phyloP scores from a whole-genome alignment of 116 monocot genomes.

The Cymodocea nodosa region DNA sequence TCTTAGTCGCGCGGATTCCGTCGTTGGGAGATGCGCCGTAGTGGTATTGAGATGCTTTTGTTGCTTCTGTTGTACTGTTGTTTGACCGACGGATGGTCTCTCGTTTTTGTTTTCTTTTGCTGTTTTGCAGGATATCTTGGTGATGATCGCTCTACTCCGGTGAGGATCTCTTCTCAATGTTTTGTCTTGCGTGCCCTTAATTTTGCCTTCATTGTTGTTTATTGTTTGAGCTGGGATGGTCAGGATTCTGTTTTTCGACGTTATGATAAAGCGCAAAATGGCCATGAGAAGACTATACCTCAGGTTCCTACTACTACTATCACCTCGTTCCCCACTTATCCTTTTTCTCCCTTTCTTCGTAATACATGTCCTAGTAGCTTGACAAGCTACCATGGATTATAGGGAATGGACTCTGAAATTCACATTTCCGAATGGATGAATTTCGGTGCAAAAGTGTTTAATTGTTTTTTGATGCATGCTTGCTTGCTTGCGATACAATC shows the following conservation, averaged over 20 bases:
- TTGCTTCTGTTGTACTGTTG: background rate
- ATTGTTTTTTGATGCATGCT: background rate
- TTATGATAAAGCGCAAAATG: background rate
- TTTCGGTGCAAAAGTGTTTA: background rate
- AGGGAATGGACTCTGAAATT: background rate
- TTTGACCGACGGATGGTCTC: background rate
- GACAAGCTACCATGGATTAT: background rate
- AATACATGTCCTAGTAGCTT: background rate
- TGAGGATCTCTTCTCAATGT: conserved; percentile 4
- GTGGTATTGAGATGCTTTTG: background rate
- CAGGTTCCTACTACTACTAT: conserved; percentile 14
- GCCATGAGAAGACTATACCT: conserved; percentile 6
- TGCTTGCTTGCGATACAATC: conserved; percentile 2
- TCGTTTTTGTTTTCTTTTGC: background rate
- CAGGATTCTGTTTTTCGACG: conserved; percentile 13
- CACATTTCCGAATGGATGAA: background rate
- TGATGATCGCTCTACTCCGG: conserved; percentile 10
- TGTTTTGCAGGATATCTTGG: conserved; percentile 18
- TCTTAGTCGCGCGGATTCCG: background rate
- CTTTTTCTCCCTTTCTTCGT: background rate
- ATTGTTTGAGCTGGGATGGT: background rate
- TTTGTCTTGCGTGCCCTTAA: background rate
- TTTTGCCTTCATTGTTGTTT: background rate
- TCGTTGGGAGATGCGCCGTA: background rate
- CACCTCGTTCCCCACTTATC: too few species aligned